Percentiles rank a stretch among this genome's conserved stretches.
These are phyloP conservation scores for Cercophora sp. DNA, from an alignment of 495 filamentous ascomycete genomes.

Conservation along the genomic window DNA sequence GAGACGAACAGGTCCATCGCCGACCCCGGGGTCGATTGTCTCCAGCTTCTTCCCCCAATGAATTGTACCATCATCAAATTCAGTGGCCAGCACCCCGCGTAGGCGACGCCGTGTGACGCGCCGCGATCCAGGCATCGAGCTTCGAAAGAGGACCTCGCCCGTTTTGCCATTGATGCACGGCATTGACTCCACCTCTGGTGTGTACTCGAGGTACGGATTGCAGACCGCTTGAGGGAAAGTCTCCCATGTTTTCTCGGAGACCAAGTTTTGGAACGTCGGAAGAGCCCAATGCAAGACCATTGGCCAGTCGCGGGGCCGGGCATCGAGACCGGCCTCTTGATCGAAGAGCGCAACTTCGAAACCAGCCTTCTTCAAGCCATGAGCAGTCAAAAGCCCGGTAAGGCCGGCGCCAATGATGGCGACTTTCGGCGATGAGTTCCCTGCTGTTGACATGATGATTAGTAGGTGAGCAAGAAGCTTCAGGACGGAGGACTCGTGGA, in stretches of 20 bases:
- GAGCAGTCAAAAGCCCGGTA: conserved; percentile 46
- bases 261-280: conserved; percentile 21
- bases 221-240: conserved; percentile 30
- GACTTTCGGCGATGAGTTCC: no score
- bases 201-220: conserved; percentile 36
- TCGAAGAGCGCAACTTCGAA: conserved; percentile 50
- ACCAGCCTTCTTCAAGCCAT: conserved; percentile 44
- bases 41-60: conserved; percentile 27
- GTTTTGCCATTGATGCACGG: conserved; percentile 45
- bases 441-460: no score
- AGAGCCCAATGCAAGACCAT: conserved; percentile 54
- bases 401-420: conserved; percentile 48
- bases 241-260: conserved; percentile 37
- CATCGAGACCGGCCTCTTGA: conserved; percentile 33
- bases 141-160: conserved; percentile 39
- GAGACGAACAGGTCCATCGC: conserved; percentile 44
- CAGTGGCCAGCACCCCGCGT: conserved; percentile 28
- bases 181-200: conserved; percentile 33
- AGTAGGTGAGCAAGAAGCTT: no score
- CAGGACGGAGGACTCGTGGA: no score
- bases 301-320: conserved; percentile 53
- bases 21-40: conserved; percentile 42
- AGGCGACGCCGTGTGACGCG: conserved; percentile 43
- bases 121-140: conserved; percentile 37
- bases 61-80: conserved; percentile 21